These are phyloP conservation scores for Kwoniella dendrophila DNA, from an alignment of 768 basidiomycete genomes.

Conservation along the genomic window DNA sequence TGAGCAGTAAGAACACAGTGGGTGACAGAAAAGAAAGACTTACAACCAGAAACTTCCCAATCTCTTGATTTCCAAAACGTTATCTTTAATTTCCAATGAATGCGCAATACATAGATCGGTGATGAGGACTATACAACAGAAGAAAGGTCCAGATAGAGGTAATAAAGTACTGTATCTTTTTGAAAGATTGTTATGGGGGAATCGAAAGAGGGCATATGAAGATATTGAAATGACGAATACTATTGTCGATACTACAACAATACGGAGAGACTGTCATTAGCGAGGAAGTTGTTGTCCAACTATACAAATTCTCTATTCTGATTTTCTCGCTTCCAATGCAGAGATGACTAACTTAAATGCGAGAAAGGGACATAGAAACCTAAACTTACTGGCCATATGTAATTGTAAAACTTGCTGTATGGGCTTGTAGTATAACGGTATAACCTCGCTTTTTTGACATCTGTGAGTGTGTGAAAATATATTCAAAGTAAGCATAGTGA, in stretches of 20 bases:
- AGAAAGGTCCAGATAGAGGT: constrained; percentile 5
- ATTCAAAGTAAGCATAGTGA: too few species aligned
- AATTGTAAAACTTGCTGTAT: constrained; percentile 10
- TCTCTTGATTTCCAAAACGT: neutral
- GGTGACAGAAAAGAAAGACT: neutral
- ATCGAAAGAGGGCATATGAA: constrained; percentile 14
- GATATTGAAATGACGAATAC: constrained; percentile 11
- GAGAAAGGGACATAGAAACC: neutral
- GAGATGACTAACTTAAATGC: neutral
- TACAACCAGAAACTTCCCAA: constrained; percentile 19
- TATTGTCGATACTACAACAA: constrained; percentile 9
- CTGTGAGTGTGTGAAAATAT: too few species aligned
- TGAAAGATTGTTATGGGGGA: constrained; percentile 4
- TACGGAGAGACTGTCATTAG: neutral
- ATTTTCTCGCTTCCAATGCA: too few species aligned
- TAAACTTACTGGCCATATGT: constrained; percentile 5
- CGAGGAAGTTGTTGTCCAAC: neutral
- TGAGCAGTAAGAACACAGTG: neutral
- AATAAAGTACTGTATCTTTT: constrained; percentile 11
- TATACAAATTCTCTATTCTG: neutral
- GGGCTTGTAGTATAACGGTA: neutral
- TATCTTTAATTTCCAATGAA: constrained; percentile 4
- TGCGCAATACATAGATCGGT: constrained; percentile 10
- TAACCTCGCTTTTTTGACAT: constrained; percentile 2
- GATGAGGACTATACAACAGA: constrained; percentile 11